Percentiles rank a stretch among this genome's conserved stretches.
Conservation (phyloP, 805 yeast species). For the Suhomyces sp. region DNA sequence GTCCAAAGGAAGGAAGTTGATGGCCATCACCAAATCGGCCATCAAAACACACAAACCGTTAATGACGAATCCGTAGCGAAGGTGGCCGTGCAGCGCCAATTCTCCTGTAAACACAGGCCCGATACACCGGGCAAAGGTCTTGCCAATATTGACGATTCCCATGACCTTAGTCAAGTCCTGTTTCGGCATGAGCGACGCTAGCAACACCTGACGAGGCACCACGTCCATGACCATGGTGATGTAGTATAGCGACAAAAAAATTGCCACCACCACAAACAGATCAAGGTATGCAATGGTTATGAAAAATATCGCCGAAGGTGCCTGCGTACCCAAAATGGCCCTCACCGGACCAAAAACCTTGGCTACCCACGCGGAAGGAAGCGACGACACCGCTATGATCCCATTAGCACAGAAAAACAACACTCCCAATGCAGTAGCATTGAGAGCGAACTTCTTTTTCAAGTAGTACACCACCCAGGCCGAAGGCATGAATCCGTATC, state of each 20-base stretch:
- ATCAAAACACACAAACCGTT: constrained; percentile 50
- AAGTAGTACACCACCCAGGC: constrained; percentile 89
- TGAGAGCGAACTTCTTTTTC: constrained; percentile 49
- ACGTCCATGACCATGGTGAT: constrained; percentile 82
- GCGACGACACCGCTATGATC: constrained; percentile 63
- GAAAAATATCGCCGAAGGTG: constrained; percentile 72
- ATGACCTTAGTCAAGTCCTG: constrained; percentile 69
- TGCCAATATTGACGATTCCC: constrained; percentile 84
- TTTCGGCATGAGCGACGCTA: constrained; percentile 63
- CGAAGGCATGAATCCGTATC: constrained; percentile 82
- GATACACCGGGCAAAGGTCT: constrained; percentile 77
- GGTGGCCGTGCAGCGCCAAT: constrained; percentile 50
- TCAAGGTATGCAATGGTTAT: constrained; percentile 31
- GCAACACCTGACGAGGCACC: constrained; percentile 80
- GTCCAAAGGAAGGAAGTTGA: constrained; percentile 43
- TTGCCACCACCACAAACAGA: constrained; percentile 45
- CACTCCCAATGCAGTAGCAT: constrained; percentile 60
- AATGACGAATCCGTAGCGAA: constrained; percentile 53
- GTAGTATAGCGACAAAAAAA: constrained; percentile 52
- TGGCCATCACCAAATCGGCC: constrained; percentile 46
- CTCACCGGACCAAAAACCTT: constrained; percentile 70
- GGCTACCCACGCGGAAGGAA: constrained; percentile 74
- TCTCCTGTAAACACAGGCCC: constrained; percentile 82
- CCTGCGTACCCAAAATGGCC: constrained; percentile 70
- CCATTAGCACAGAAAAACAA: constrained; percentile 65